phyloP scores from a whole-genome alignment of 2,329 filamentous ascomycete species.

The Fusarium robinianum region DNA sequence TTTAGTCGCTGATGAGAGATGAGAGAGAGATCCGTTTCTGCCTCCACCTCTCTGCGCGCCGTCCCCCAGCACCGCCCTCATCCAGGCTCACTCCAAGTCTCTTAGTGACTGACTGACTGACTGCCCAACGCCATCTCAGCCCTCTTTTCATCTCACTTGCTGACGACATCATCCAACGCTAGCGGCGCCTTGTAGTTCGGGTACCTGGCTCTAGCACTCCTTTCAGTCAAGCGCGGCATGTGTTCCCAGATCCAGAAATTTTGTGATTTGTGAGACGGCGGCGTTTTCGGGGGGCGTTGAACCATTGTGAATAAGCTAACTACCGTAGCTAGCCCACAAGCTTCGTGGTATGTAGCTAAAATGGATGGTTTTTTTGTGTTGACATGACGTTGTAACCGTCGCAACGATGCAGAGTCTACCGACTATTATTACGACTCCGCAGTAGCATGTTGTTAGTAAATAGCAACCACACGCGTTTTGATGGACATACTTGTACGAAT shows the following conservation, averaged over 20 bases:
- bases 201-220: conserved; percentile 31
- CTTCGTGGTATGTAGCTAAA: conserved; percentile 23
- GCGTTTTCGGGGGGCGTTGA: conserved; percentile 3
- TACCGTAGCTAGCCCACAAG: too few relatives aligned
- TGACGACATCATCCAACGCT: conserved; percentile 13
- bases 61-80: conserved; percentile 12
- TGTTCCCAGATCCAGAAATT: too few relatives aligned
- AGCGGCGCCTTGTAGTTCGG: conserved; percentile 13
- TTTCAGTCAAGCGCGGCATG: conserved; percentile 21
- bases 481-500: too few relatives aligned
- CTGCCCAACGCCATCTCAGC: conserved; percentile 9
- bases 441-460: too few relatives aligned
- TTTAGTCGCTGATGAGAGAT: too few relatives aligned
- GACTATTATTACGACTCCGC: too few relatives aligned
- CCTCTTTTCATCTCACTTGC: conserved; percentile 26
- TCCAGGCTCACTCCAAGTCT: neutral
- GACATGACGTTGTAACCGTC: too few relatives aligned
- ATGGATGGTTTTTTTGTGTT: too few relatives aligned
- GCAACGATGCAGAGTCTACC: too few relatives aligned
- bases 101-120: too few relatives aligned
- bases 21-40: conserved; percentile 13
- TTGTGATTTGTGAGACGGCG: conserved; percentile 21
- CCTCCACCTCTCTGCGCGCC: conserved; percentile 26
- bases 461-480: too few relatives aligned
- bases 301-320: conserved; percentile 9